These are phyloP conservation scores for Diplogelasinospora grovesii DNA, from an alignment of 495 filamentous ascomycete genomes.

Conservation along the genomic window DNA sequence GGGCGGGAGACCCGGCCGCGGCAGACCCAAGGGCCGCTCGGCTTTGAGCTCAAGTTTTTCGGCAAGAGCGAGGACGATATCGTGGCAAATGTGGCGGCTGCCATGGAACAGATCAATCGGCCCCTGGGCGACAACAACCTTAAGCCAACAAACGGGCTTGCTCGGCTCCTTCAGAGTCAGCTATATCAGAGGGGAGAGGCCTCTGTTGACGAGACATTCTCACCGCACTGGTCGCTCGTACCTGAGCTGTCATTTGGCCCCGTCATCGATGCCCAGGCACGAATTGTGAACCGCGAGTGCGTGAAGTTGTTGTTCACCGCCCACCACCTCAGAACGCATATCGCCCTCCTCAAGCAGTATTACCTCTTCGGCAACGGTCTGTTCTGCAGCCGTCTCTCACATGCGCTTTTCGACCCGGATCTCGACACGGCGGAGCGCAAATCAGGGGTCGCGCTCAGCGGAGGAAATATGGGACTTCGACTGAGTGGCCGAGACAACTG, in stretches of 20 bases:
- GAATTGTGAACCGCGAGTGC: slow-evolving; percentile 67
- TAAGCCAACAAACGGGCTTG: slow-evolving; percentile 24
- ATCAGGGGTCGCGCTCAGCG: slow-evolving; percentile 57
- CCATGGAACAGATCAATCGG: slow-evolving; percentile 39
- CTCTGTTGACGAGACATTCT: slow-evolving; percentile 32
- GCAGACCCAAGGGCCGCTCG: not conserved
- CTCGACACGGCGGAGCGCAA: slow-evolving; percentile 70
- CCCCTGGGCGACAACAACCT: slow-evolving; percentile 18
- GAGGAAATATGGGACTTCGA: slow-evolving; percentile 71
- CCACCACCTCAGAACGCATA: slow-evolving; percentile 66
- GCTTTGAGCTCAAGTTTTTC: slow-evolving; percentile 35
- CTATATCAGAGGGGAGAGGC: slow-evolving; percentile 17
- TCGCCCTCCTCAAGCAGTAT: slow-evolving; percentile 69
- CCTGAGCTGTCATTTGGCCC: slow-evolving; percentile 71
- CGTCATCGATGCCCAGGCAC: slow-evolving; percentile 64
- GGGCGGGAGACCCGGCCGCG: not conserved
- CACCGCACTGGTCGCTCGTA: slow-evolving; percentile 64
- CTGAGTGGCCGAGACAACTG: slow-evolving; percentile 70
- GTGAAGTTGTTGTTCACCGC: slow-evolving; percentile 73
- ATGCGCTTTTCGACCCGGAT: slow-evolving; percentile 83
- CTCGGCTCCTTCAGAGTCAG: slow-evolving; percentile 20
- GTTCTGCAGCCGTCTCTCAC: slow-evolving; percentile 69
- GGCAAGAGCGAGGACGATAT: slow-evolving; percentile 45
- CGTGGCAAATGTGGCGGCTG: slow-evolving; percentile 40
- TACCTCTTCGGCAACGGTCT: slow-evolving; percentile 79